A percentile compares a stretch with the other conserved stretches of the same genome.
phyloP scores from a whole-genome alignment of 441 rosid species.

The Populus hybrid region DNA sequence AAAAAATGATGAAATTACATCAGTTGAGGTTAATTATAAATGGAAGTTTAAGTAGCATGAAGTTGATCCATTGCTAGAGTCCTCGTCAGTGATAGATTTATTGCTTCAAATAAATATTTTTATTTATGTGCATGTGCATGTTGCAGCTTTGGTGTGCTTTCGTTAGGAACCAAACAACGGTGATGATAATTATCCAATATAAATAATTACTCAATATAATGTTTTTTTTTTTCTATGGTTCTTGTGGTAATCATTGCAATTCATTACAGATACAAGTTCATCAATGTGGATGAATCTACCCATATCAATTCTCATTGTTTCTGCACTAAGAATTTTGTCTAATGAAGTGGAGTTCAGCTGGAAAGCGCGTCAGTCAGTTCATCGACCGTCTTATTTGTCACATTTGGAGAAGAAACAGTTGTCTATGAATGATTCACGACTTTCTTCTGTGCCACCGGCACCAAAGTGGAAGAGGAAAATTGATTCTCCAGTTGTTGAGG shows the following conservation, averaged over 20 bases:
- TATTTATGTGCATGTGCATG: not conserved
- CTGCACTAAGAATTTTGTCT: slow-evolving; percentile 46
- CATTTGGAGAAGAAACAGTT: slow-evolving; percentile 67
- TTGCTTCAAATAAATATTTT: not conserved
- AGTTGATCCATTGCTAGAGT: not conserved
- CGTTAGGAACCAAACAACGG: not conserved
- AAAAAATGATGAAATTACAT: not conserved
- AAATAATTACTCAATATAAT: too few relatives aligned
- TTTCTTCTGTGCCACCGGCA: slow-evolving; percentile 49
- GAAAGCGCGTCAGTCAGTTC: slow-evolving; percentile 38
- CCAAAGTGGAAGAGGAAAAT: slow-evolving; percentile 80
- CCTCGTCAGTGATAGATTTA: not conserved
- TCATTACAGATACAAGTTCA: slow-evolving; percentile 77
- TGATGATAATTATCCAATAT: not conserved
- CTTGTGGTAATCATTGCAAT: not conserved
- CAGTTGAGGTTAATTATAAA: not conserved
- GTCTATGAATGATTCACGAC: slow-evolving; percentile 72
- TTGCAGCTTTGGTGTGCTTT: not conserved
- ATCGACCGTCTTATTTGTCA: slow-evolving; percentile 44
- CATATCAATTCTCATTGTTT: slow-evolving; percentile 57
- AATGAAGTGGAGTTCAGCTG: slow-evolving; percentile 76
- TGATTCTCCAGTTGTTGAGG: slow-evolving; percentile 82
- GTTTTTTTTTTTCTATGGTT: too few relatives aligned
- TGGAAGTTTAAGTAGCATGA: not conserved
- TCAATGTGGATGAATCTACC: slow-evolving; percentile 98